Evolutionary conservation across 208 protist genomes (phyloP), one percentile per base, ranked within the genome.

Genomic region (Acanthamoeba lenticulata): DNA sequence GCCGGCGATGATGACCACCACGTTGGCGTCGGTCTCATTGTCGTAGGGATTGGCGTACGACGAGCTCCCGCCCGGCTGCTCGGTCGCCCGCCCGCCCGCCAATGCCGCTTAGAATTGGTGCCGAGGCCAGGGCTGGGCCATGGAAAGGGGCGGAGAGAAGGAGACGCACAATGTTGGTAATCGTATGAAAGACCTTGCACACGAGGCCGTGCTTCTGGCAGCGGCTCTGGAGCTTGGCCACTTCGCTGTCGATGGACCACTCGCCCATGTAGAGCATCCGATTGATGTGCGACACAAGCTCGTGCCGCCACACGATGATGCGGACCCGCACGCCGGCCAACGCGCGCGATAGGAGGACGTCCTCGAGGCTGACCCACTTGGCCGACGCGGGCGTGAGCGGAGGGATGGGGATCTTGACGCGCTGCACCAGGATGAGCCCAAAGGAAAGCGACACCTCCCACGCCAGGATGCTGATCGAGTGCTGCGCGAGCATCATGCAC

Each of bases 361-460:
- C 95, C 83, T 91, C 90, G 38, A 94, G 88, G 74, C 79, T 67
- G 19, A 96, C 95, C 90, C 94, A 93, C 44, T 93, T 93, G 38
- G 89, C 57, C 0, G 89, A 93, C 13, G 89, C 62, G 21, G 67
- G 89, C 13, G 89, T 93, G 32, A 93, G 49, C 29, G 67, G 45
- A 38, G 89, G 89, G 38, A 93, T 55, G 29, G 89, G 62, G 6
- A 93, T 74, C 49, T 93, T 93, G 89, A 62, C 40, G 34, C 38
- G 92, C 74, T 77, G 86, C 77, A 29, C 92, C 9, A 11, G 90
- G 24, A 47, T 95, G 34, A 95, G 83, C 57, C 95, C 96, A 72
- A 97, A 97, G 29, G 95, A 96, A 15, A 97, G 85, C 34, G 95
- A 95, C n/a, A 97, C 67, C 38, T 97, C 96, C 96, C 96, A 97